Conservation (phyloP, 495 filamentous ascomycete genomes). For the Penicillium lagena region DNA sequence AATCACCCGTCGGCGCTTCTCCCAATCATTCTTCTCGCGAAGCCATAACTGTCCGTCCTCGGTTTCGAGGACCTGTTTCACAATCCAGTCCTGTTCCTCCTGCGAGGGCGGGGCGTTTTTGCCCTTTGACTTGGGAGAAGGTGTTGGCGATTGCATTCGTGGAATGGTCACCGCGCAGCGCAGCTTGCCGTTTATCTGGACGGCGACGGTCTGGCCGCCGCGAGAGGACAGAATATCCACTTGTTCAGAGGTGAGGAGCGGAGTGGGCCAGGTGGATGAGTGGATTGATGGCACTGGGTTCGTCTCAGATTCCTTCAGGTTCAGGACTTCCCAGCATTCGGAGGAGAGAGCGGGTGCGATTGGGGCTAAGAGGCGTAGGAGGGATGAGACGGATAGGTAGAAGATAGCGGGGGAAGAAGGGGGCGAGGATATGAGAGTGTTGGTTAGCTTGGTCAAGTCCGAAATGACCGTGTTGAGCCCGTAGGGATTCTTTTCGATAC, state of each 20-base stretch:
- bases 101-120: constrained; percentile 7
- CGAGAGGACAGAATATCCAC: constrained; percentile 42
- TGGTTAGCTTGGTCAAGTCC: constrained; percentile 74
- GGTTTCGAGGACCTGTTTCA: constrained; percentile 42
- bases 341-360: constrained; percentile 72
- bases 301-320: constrained; percentile 5
- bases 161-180: constrained; percentile 57
- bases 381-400: constrained; percentile 34
- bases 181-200: constrained; percentile 73
- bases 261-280: constrained; percentile 44
- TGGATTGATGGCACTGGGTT: constrained; percentile 36
- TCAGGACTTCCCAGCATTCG: constrained; percentile 67
- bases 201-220: constrained; percentile 46
- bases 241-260: constrained; percentile 30
- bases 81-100: constrained; percentile 50
- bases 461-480: constrained; percentile 76
- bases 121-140: constrained; percentile 4
- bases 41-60: constrained; percentile 42
- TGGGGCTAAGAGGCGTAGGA: constrained; percentile 69
- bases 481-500: constrained; percentile 61
- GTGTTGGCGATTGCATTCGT: constrained; percentile 16
- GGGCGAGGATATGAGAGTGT: constrained; percentile 36
- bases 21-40: constrained; percentile 41
- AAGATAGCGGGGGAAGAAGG: constrained; percentile 9
- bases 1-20: constrained; percentile 36